These are phyloP conservation scores for Cercospora berteroae DNA, from an alignment of 2,329 filamentous ascomycete genomes.

Conservation along the genomic window DNA sequence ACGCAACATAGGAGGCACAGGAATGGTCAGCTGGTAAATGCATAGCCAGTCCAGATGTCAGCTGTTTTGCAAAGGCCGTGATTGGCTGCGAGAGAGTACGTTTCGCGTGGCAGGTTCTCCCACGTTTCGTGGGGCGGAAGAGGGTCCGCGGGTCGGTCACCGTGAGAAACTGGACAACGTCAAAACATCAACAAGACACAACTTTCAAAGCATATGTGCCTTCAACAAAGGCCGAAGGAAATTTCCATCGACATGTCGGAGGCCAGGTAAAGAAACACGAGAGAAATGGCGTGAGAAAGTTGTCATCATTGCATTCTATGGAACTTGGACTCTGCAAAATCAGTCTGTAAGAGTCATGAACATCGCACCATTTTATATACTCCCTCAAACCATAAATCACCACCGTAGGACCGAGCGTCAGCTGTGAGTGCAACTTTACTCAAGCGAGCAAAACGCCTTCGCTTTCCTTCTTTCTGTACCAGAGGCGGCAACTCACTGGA, in stretches of 20 bases:
- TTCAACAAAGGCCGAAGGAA: not conserved
- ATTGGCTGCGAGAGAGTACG: not conserved
- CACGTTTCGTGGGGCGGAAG: not conserved
- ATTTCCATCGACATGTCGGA: not conserved
- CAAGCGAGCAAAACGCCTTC: too few relatives aligned
- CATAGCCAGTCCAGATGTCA: not conserved
- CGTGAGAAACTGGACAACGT: not conserved
- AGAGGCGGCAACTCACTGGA: not conserved
- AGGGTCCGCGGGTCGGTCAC: not conserved
- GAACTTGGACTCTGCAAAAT: not conserved
- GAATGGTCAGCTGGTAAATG: conserved; percentile 5
- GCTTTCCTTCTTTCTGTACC: too few relatives aligned
- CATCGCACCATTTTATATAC: not conserved
- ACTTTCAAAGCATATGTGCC: not conserved
- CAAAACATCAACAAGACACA: not conserved
- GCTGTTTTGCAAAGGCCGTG: not conserved
- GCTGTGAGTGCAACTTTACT: too few relatives aligned
- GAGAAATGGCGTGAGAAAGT: not conserved
- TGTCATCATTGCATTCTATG: not conserved
- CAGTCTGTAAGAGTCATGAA: not conserved
- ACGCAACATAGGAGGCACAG: not conserved
- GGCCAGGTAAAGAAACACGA: not conserved
- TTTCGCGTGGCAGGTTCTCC: not conserved
- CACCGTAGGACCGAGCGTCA: too few relatives aligned
- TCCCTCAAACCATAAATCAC: not conserved